These are phyloP conservation scores for Cladophialophora psammophila DNA, from an alignment of 2,329 filamentous ascomycete genomes.

Conservation along the genomic window DNA sequence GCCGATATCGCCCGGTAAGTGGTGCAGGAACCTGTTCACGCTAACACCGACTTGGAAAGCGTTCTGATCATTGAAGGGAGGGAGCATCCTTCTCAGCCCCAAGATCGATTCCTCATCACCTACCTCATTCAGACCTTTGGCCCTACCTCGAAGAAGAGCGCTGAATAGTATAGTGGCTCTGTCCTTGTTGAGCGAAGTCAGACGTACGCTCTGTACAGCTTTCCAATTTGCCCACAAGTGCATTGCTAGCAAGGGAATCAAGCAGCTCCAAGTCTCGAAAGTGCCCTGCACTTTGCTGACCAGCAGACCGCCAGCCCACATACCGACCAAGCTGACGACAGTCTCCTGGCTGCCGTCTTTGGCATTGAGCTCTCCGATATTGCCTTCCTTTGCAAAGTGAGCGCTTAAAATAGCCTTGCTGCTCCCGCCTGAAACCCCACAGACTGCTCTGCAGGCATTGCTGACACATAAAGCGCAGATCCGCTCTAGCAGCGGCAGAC, in stretches of 20 bases:
- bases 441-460: conserved; percentile 72
- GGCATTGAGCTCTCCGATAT: conserved; percentile 91
- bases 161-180: conserved; percentile 78
- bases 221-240: conserved; percentile 87
- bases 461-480: conserved; percentile 66
- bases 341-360: conserved; percentile 97
- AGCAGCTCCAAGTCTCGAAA: conserved; percentile 73
- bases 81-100: background rate
- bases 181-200: conserved; percentile 85
- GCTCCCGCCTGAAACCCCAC: conserved; percentile 87
- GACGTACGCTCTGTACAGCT: conserved; percentile 82
- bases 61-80: background rate
- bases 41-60: conserved; percentile 27
- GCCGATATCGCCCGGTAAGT: conserved; percentile 15
- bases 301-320: conserved; percentile 81
- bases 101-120: conserved; percentile 31
- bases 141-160: conserved; percentile 40
- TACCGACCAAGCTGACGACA: conserved; percentile 84
- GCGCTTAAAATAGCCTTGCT: conserved; percentile 90
- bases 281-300: conserved; percentile 77
- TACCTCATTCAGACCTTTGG: conserved; percentile 26
- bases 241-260: conserved; percentile 73
- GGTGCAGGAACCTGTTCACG: conserved; percentile 23
- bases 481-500: conserved; percentile 66
- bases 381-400: conserved; percentile 87